Evolutionary conservation across 306 rosid species (phyloP).

Genomic region (Medicago lupulina): DNA sequence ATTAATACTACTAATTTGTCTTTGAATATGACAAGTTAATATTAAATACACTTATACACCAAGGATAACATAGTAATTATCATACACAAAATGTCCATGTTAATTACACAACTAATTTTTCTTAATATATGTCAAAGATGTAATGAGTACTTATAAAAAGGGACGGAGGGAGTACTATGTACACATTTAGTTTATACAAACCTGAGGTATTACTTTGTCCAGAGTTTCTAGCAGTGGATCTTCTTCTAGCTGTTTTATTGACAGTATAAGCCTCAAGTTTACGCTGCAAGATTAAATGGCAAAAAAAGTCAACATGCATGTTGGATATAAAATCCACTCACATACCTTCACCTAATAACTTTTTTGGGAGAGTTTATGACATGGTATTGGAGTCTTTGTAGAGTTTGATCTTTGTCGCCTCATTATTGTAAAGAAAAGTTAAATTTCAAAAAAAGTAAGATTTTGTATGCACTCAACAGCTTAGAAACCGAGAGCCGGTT

Average conservation of each 20-base stretch:
- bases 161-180: no score
- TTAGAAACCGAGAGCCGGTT: constrained; percentile 5
- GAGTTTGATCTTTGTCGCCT: constrained; percentile 1
- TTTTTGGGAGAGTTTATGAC: constrained; percentile 2
- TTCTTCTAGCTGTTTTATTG: constrained; percentile 90
- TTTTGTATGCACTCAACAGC: not conserved
- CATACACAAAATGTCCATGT: no score
- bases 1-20: no score
- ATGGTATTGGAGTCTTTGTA: constrained; percentile 5
- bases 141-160: no score
- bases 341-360: no score
- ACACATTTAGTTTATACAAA: constrained; percentile 43
- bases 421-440: constrained; percentile 9
- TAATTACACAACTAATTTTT: no score
- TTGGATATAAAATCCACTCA: not conserved
- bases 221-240: constrained; percentile 95
- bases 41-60: no score
- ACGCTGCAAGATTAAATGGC: constrained; percentile 38
- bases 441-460: not conserved
- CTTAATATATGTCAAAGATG: no score
- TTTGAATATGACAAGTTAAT: no score
- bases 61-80: no score
- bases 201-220: constrained; percentile 97
- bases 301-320: constrained; percentile 17
- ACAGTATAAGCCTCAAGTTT: constrained; percentile 54